Conservation (phyloP, 306 rosid species). For the Begonia loranthoides region DNA sequence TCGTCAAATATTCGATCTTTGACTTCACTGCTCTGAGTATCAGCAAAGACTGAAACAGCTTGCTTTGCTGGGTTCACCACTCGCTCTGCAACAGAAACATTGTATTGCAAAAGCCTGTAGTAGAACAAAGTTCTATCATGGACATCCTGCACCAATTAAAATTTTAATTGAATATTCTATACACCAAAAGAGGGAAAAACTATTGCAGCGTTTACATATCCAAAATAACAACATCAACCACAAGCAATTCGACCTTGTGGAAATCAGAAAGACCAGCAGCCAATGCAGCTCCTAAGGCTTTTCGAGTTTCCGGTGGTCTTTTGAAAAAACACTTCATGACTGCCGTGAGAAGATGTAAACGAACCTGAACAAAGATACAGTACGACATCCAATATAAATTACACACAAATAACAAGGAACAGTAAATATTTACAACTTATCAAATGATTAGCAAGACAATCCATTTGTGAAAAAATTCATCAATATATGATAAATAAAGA, state of each 20-base stretch:
- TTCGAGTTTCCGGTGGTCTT: slow-evolving; percentile 93
- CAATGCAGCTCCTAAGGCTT: slow-evolving; percentile 87
- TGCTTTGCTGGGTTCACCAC: slow-evolving; percentile 98
- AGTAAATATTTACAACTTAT: neutral
- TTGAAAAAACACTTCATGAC: slow-evolving; percentile 98
- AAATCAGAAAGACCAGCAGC: slow-evolving; percentile 92
- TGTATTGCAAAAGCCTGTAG: slow-evolving; percentile 84
- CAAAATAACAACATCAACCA: neutral
- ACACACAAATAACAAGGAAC: slow-evolving; percentile 1
- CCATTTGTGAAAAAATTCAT: too few relatives aligned
- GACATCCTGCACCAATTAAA: slow-evolving; percentile 74
- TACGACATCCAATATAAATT: slow-evolving; percentile 12
- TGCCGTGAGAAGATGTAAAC: slow-evolving; percentile 93
- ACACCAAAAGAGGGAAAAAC: neutral
- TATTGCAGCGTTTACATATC: too few relatives aligned
- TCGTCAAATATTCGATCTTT: slow-evolving; percentile 97
- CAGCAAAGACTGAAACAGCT: slow-evolving; percentile 99
- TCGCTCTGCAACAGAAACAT: slow-evolving; percentile 64
- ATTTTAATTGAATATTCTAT: slow-evolving; percentile 17
- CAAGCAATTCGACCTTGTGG: slow-evolving; percentile 53
- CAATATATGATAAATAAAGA: too few relatives aligned
- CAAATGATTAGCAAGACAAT: too few relatives aligned
- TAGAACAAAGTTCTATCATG: slow-evolving; percentile 93
- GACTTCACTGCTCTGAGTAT: slow-evolving; percentile 94
- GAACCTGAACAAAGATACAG: slow-evolving; percentile 60